These are phyloP conservation scores for Chlorencoelia australis DNA, from an alignment of 2,329 filamentous ascomycete species.

Conservation along the genomic window DNA sequence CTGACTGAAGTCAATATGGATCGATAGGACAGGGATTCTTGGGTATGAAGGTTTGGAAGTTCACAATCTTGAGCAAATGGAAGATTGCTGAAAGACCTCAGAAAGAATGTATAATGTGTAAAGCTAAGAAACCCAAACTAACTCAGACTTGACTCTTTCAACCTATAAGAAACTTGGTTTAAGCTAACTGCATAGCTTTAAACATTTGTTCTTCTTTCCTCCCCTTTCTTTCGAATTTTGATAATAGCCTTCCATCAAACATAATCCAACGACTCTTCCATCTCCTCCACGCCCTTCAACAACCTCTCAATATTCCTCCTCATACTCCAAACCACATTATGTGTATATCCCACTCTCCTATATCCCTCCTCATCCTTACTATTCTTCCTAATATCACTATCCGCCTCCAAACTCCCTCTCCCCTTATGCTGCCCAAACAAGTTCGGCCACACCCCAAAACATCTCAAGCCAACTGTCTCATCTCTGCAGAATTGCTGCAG, in stretches of 20 bases:
- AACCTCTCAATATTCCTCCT: conserved; percentile 28
- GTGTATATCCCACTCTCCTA: conserved; percentile 26
- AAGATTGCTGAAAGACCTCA: no score
- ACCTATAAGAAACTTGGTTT: no score
- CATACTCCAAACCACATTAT: conserved; percentile 29
- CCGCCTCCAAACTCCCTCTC: conserved; percentile 21
- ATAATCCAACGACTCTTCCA: conserved; percentile 8
- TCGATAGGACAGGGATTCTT: no score
- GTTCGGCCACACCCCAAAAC: conserved; percentile 28
- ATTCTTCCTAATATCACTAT: conserved; percentile 29
- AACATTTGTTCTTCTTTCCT: background rate
- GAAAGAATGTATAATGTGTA: no score
- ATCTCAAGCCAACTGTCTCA: conserved; percentile 25
- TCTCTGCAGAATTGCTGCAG: conserved; percentile 27
- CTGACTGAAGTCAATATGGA: no score
- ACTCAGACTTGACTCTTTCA: no score
- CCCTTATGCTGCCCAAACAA: conserved; percentile 29
- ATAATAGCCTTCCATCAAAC: no score
- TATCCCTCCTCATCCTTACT: conserved; percentile 6
- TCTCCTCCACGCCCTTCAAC: conserved; percentile 12
- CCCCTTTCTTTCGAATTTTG: no score
- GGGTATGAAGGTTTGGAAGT: no score
- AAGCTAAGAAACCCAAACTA: no score
- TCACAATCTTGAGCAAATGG: no score
- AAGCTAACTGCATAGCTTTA: no score